These are phyloP conservation scores for Diplodia seriata DNA, from an alignment of 2,329 filamentous ascomycete species.

Conservation along the genomic window DNA sequence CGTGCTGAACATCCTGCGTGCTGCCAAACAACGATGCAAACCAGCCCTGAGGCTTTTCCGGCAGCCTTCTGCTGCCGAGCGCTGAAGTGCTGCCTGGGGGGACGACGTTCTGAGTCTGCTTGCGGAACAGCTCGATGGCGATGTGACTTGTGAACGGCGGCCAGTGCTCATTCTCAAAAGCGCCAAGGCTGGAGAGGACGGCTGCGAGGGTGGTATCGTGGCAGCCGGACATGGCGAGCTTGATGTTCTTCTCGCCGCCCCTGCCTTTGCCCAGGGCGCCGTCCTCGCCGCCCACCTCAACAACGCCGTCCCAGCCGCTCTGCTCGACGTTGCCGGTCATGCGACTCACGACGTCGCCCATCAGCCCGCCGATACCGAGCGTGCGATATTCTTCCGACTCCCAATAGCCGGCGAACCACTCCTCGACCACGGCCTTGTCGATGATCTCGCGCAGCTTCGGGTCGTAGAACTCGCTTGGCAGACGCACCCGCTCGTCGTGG, in stretches of 20 bases:
- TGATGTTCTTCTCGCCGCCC: constrained; percentile 63
- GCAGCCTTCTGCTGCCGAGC: background rate
- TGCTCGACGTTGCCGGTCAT: constrained; percentile 51
- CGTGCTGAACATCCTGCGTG: background rate
- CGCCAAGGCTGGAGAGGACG: constrained; percentile 77
- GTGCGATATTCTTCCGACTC: constrained; percentile 88
- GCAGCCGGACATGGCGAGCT: constrained; percentile 82
- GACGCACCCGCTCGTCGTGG: constrained; percentile 77
- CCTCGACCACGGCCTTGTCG: constrained; percentile 78
- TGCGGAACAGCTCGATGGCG: constrained; percentile 86
- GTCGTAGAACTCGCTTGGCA: constrained; percentile 90
- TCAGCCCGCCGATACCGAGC: constrained; percentile 82
- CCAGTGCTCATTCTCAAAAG: constrained; percentile 77
- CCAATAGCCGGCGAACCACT: constrained; percentile 89
- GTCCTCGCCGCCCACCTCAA: constrained; percentile 48
- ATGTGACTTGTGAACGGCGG: constrained; percentile 93
- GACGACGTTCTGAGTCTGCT: constrained; percentile 45
- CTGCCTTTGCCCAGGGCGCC: constrained; percentile 49
- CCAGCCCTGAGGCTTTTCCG: constrained; percentile 24
- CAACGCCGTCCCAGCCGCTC: constrained; percentile 48
- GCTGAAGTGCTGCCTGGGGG: constrained; percentile 36
- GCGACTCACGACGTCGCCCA: constrained; percentile 77
- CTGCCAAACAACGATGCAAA: constrained; percentile 30
- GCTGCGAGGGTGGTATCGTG: constrained; percentile 93
- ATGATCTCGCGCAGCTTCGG: constrained; percentile 71